Evolutionary conservation across 179 eudicot genomes (phyloP).

Genomic region (Gypsophila paniculata): DNA sequence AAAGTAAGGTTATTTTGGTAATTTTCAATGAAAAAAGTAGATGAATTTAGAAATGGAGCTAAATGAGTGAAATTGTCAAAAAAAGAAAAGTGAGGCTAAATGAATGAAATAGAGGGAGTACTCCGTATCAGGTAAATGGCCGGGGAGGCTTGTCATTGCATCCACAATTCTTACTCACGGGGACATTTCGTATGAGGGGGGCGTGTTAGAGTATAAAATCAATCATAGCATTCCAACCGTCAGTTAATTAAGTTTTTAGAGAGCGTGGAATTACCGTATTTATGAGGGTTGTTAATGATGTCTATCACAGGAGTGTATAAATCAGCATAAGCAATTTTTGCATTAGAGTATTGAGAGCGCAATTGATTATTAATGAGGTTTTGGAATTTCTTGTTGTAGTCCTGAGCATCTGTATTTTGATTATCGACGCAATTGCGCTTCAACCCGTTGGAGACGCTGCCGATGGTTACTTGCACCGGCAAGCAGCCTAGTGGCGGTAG

Average conservation of each 20-base stretch:
- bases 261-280: constrained; percentile 20
- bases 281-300: constrained; percentile 24
- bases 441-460: constrained; percentile 22
- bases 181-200: too few relatives aligned
- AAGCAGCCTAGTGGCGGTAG: constrained; percentile 33
- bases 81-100: too few relatives aligned
- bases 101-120: too few relatives aligned
- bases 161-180: too few relatives aligned
- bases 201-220: too few relatives aligned
- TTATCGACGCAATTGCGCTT: constrained; percentile 25
- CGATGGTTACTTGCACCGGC: constrained; percentile 30
- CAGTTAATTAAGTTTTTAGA: background rate
- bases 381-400: constrained; percentile 27
- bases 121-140: too few relatives aligned
- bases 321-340: constrained; percentile 25
- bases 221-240: too few relatives aligned
- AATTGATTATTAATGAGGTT: constrained; percentile 13
- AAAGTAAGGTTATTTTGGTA: too few relatives aligned
- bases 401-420: constrained; percentile 22
- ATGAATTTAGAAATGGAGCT: too few relatives aligned
- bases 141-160: too few relatives aligned
- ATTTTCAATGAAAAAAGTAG: too few relatives aligned
- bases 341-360: constrained; percentile 11
- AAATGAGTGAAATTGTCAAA: too few relatives aligned
- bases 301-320: constrained; percentile 24